These are phyloP conservation scores for Fusarium coffeatum DNA, from an alignment of 2,329 filamentous ascomycete genomes.

Conservation along the genomic window DNA sequence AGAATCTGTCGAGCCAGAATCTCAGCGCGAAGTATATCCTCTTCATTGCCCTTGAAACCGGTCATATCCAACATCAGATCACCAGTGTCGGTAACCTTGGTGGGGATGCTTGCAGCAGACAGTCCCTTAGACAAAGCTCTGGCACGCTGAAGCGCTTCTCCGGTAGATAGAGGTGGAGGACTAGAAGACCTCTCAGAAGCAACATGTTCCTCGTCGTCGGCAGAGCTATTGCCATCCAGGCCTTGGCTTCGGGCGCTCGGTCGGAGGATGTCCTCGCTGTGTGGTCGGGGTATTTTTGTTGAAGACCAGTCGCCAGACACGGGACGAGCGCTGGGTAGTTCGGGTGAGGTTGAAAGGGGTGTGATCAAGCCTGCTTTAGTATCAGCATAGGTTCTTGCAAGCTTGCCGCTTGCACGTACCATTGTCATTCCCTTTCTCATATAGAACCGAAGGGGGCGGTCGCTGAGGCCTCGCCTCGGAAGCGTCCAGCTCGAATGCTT, in stretches of 20 bases:
- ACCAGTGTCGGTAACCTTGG: conserved; percentile 88
- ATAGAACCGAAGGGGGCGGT: conserved; percentile 59
- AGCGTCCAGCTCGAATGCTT: conserved; percentile 74
- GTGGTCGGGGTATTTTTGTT: conserved; percentile 55
- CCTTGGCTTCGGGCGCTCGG: conserved; percentile 56
- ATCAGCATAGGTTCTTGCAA: conserved; percentile 9
- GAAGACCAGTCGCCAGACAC: conserved; percentile 64
- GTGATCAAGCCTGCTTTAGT: conserved; percentile 57
- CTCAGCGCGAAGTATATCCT: conserved; percentile 90
- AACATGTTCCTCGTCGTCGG: conserved; percentile 53
- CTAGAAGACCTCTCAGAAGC: conserved; percentile 75
- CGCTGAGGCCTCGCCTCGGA: conserved; percentile 52
- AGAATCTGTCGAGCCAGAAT: conserved; percentile 93
- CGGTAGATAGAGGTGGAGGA: conserved; percentile 76
- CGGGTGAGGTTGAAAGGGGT: conserved; percentile 65
- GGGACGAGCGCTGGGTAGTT: conserved; percentile 59
- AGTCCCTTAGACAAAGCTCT: conserved; percentile 87
- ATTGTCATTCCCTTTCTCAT: conserved; percentile 45
- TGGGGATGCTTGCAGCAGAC: conserved; percentile 90
- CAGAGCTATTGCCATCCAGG: conserved; percentile 52
- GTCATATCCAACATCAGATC: conserved; percentile 99
- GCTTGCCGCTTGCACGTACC: conserved; percentile 42
- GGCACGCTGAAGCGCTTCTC: conserved; percentile 85
- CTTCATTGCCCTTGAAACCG: conserved; percentile 92
- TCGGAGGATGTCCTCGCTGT: conserved; percentile 67